Evolutionary conservation across 768 basidiomycete genomes (phyloP), one percentile per base, ranked within the genome.

Genomic region (Chlorophyllum brunneum): DNA sequence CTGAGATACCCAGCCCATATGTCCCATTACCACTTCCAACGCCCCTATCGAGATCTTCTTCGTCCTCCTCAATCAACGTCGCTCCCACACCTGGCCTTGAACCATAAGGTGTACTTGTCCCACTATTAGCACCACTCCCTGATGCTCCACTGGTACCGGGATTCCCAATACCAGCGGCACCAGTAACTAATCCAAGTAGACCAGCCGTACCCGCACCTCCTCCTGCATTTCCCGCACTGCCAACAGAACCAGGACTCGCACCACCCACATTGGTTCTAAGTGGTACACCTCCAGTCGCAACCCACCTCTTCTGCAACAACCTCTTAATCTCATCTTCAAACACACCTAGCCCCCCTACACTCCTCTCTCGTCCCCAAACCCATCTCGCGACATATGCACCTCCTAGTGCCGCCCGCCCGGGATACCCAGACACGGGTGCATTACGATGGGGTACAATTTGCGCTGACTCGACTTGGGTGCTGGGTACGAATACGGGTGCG

Each of bases 241-340:
- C 15, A 58, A 29, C 63, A 63, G 22, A 13, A 13, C 38, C 13
- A 30, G 43, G 9, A 45, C 61, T 49, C 1, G 67, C 63, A 4
- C 68, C 77, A 55, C 81, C 81, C 29, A 84, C 69, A 60, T 79
- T 84, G 34, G 85, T 87, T 51, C 84, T 75, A 36, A 84, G 56
- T 2, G 80, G 75, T 13, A 67, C 68, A 2, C 80, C 81, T n/a
- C 81, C 79, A 1, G 76, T 82, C 13, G 81, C 76, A 2, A 82
- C 75, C 89, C 90, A 92, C 47, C 88, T 74, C 66, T 88, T 89
- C 39, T 79, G 79, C 31, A 88, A 71, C 43, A 92, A 60, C 59
- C 87, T 69, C 53, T 80, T 74, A 49, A 91, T 79, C 67, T 92
- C 90, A 51, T 92, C 91, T 63, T 92, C 90, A 57, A 86, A 92